Base-by-base conservation (phyloP, 495 filamentous ascomycete species). In the Parmelia sp. region DNA sequence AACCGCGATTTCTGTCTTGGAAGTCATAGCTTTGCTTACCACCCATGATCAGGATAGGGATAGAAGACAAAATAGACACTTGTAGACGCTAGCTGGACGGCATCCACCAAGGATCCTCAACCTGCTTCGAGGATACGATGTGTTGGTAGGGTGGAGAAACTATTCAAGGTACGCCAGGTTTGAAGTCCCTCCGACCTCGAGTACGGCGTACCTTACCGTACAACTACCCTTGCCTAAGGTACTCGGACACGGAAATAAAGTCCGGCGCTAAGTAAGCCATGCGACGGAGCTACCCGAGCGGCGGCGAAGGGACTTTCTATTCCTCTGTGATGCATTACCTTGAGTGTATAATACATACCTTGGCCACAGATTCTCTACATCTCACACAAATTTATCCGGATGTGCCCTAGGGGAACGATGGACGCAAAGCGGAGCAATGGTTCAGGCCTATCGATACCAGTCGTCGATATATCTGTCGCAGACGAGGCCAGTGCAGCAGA, bases 391-490 rank as follows among this genome's bases (percentile, higher is more conserved):
- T 25, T n/a, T 47, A 2, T 27, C 21, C 40, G n/a, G 37, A 37
- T 1, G 12, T 27, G 45, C 3, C 11, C 10, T 10, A 25, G 23
- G 45, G 29, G 40, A 17, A 31, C 3, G 27, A 62, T 62, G 61
- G 9, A n/a, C 42, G 4, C 23, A 33, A 6, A 19, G 3, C 23
- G n/a, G 29, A 62, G 49, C 36, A 62, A 56, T 19, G 36, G 36
- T 35, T 29, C 47, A 25, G 36, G 23, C 39, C 17, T 82, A 57
- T 70, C 79, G 27, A 90, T 96, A 35, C 90, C 92, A 15, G 77
- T 96, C 67, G 89, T 97, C 68, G 87, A 96, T 71, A 84, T 97
- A 70, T 86, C 82, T 4, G 77, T 79, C 49, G 75, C 84, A 65
- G 75, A 83, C 68, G 76, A 47, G 35, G 76, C 83, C 67, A 83